Base-by-base conservation (phyloP, 768 basidiomycete species). In the Termitomyces sp. region DNA sequence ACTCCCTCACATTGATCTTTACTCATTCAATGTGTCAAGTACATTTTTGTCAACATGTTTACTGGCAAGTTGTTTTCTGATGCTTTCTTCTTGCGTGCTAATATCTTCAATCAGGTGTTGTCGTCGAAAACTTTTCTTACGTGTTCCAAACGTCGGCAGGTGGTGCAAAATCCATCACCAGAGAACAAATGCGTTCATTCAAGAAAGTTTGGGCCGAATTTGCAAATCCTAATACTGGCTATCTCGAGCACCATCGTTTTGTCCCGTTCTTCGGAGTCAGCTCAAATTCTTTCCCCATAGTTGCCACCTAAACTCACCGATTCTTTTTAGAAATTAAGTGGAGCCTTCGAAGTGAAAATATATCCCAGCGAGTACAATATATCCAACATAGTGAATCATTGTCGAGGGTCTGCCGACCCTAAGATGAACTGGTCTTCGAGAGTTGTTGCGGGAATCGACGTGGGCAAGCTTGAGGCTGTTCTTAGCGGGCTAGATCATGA, bases 41-140 rank as follows among this genome's bases (percentile, higher is more conserved):
- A 94, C 70, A 94, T 98, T 65, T 94, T 98, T 70, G 83, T 90
- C 62, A 97, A 96, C 73, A 85, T 97, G 86, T 95, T 95, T 70
- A 94, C 92, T 72, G 92, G 91, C 88, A 64, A 57, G 74, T 60
- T 13, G 13, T 47, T 4, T n/a, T 24, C 5, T 36, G 33, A 29
- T 22, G 28, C 5, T 29, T n/a, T 4, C 24, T 6, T 26, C 5
- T 26, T 34, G 9, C 22, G 8, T 46, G 16, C 49, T 31, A 45
- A 57, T 26, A 55, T 20, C n/a, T 34, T 29, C 13, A 29, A 26
- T 12, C 56, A 84, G 85, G 86, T 89, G 91, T 95, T 60, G 88
- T 96, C 54, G 94, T 96, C 63, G 89, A 98, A 72, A 94, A 88
- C 67, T 98, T 98, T 72, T 92, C 92, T 20, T 97, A 95, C 70